Evolutionary conservation across 2,329 filamentous ascomycete species (phyloP), one percentile per base, ranked within the genome.

Genomic region (Paracoccidioides lutzii): DNA sequence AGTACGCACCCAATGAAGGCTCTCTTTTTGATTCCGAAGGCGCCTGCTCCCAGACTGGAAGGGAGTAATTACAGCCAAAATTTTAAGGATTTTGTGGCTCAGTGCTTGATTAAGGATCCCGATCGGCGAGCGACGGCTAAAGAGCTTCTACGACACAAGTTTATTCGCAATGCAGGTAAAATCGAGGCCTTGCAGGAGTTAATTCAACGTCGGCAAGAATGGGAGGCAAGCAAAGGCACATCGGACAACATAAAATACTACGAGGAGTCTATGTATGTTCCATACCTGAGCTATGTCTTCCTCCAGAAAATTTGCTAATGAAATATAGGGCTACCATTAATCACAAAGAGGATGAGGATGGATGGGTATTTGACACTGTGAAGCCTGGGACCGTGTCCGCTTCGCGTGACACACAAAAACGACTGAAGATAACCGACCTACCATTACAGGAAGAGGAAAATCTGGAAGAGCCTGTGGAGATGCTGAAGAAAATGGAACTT

Each of bases 291-390:
- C 2, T n/a, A 14, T 14, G 3, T 15, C 12, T 12, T 14, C 5
- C 30, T 22, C 28, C 12, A 30, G 33, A 49, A 28, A 4, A 15
- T 33, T 8, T 32, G 44, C 51, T 58, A 45, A 50, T 44, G 41
- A 4, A 44, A 63, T 69, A 63, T 45, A 80, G 77, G 51, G 81
- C 85, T 63, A 84, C 81, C 7, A 80, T 94, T 40, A 66, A 67
- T 32, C 63, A 80, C 2, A 78, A 77, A 61, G 76, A 81, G 41
- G 84, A 90, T 4, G 78, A 87, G 14, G 89, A 95, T 60, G 90
- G 88, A 60, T 97, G 91, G 91, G 85, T 95, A 2, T 97, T 97
- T 67, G 91, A 96, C 66, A 97, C 91, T 0, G 83, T 97, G 66
- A 93, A 88, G 69, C 79, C 81, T 9, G 71, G 76, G 6, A 88